Conservation (phyloP, 441 rosid species). For the Brassica hybrid region DNA sequence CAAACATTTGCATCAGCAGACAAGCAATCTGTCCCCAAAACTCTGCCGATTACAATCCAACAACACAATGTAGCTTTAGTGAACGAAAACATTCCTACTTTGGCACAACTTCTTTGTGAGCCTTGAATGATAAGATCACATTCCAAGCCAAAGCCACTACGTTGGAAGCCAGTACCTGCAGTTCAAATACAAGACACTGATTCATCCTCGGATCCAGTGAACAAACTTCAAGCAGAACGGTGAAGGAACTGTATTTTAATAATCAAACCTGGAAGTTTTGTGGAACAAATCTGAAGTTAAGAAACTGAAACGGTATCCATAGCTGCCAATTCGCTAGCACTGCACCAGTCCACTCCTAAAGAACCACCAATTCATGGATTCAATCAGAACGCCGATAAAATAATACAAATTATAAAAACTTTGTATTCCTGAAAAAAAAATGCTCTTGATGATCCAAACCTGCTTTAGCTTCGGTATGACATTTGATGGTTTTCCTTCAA, state of each 20-base stretch:
- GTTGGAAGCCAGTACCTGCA: constrained; percentile 93
- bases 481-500: constrained; percentile 87
- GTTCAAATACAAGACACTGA: constrained; percentile 11
- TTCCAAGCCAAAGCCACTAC: constrained; percentile 81
- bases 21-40: constrained; percentile 20
- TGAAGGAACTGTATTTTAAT: background rate
- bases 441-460: constrained; percentile 51
- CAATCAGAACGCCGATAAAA: background rate
- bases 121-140: constrained; percentile 90
- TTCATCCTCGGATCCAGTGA: background rate
- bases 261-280: constrained; percentile 84
- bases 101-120: constrained; percentile 74
- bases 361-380: constrained; percentile 26
- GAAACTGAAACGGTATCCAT: constrained; percentile 96
- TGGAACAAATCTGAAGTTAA: constrained; percentile 89
- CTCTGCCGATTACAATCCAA: constrained; percentile 34
- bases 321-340: constrained; percentile 92
- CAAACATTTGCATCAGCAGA: constrained; percentile 31
- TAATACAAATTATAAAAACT: background rate
- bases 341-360: constrained; percentile 89
- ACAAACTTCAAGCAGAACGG: background rate
- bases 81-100: constrained; percentile 51
- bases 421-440: background rate
- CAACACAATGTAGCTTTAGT: background rate
- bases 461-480: constrained; percentile 87